Evolutionary conservation across 2,329 filamentous ascomycete species (phyloP), one percentile per base, ranked within the genome.

Genomic region (Diaporthe aspalathi): DNA sequence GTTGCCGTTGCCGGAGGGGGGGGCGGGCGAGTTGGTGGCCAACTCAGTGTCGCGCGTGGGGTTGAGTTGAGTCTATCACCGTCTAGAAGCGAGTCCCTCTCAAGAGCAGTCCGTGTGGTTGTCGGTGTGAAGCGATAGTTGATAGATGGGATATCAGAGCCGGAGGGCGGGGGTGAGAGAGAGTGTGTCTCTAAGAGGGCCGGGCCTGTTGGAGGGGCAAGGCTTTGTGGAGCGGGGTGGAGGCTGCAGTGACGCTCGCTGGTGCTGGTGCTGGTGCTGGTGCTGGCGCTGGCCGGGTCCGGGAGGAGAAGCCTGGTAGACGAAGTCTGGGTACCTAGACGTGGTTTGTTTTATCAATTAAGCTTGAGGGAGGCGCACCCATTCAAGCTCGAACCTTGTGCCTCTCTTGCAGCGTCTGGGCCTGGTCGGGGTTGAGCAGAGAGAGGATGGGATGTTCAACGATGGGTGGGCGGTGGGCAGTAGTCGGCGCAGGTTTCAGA

Each of bases 161-260:
- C 27, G 43, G 22, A 24, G 40, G 43, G 29, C 43, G 20, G 29
- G 57, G 27, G 16, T 45, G 56, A 20, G 56, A 8, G 32, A 32
- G 32, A 32, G 8, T 5, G n/a, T n/a, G n/a, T n/a, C n/a, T 63
- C 40, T 47, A 63, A 63, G 40, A 47, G 57, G 57, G 32, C 32
- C 32, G 35, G 35, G 5, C 40, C 40, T 17, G 40, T 49, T 63
- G 57, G 60, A 65, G 60, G 60, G 60, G 60, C 60, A 65, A 16
- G 60, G 60, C 60, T 65, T 65, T 65, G 60, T 65, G 60, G 60
- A 65, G 60, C 43, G 60, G 60, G 38, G 45, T 45, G 60, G 45
- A 65, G 38, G 60, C 45, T 50, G 49, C 43, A 22, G 60, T 38
- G 60, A 50, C 60, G 45, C n/a, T n/a, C n/a, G n/a, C n/a, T n/a